Evolutionary conservation across 331 rosid genomes (phyloP), one percentile per base, ranked within the genome.

Genomic region (Cydonia oblonga): DNA sequence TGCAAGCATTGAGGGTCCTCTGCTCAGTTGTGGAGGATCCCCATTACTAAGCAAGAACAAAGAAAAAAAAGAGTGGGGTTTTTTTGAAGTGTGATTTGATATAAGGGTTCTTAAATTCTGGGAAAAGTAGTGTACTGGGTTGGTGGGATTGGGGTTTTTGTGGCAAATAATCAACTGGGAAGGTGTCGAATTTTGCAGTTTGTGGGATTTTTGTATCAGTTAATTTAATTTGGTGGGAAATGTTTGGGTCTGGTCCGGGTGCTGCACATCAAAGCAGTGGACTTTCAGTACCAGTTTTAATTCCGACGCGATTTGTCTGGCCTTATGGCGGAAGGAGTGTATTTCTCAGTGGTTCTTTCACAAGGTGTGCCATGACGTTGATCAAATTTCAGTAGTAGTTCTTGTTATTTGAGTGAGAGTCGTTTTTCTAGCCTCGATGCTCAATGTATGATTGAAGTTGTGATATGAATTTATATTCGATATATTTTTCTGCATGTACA

Each of bases 281-380:
- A 73, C 73, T 61, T 76, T 69, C 90, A 3, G 86, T 88, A 73
- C 78, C 87, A 30, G 33, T 79, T 81, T 78, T 81, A 81, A 68
- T 87, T 80, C 96, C 92, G 20, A 81, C 78, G 53, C 81, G 79
- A 23, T 91, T 91, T 66, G 80, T 84, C 24, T 91, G 97, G 97
- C 96, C 88, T 79, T 64, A 89, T 71, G 97, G 97, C 6, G 96
- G 97, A 84, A 85, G 79, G 69, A 82, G 87, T 81, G 97, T 91
- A 74, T 82, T 70, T 57, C 88, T 91, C 56, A 80, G 72, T 74
- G 97, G 97, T 61, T 79, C 96, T 61, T 91, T 91, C 79, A 89
- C 91, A 10, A 80, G 97, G 97, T 91, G 46, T 52, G 68, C 44
- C 25, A 14, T 46, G 72, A 33, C 16, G n/a, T n/a, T 57, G 15